phyloP scores from a whole-genome alignment of 305 asterid genomes.

The Fraxinus ornus region DNA sequence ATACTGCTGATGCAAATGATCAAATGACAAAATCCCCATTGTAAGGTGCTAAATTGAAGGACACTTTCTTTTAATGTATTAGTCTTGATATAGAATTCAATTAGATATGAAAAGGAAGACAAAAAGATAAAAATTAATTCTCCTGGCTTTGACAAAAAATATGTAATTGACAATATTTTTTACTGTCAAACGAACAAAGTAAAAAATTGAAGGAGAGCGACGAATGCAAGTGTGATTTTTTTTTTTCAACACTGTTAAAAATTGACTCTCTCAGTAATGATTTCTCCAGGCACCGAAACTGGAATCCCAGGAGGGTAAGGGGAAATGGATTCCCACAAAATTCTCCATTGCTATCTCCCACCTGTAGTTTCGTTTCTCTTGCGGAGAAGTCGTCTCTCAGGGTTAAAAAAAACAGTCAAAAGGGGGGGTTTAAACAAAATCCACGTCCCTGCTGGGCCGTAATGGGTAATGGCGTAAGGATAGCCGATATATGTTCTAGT shows the following conservation, averaged over 20 bases:
- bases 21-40: background rate
- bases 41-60: background rate
- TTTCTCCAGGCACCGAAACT: no score
- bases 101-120: conserved; percentile 15
- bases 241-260: no score
- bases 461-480: background rate
- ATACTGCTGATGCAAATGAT: background rate
- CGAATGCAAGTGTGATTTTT: background rate
- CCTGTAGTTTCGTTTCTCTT: background rate
- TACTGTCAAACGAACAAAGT: background rate
- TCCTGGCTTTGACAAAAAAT: background rate
- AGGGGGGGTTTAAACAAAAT: background rate
- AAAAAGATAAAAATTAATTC: background rate
- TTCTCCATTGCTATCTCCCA: background rate
- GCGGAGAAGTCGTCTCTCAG: background rate
- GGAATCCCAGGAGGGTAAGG: background rate
- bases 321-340: background rate
- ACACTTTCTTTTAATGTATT: background rate
- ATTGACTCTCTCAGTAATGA: no score
- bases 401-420: background rate
- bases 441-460: background rate
- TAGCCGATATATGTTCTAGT: background rate
- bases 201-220: background rate
- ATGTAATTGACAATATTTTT: background rate
- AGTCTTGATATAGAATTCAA: background rate